Conservation (phyloP, 805 yeast species). For the Cyberlindnera xishuangbannaensis region DNA sequence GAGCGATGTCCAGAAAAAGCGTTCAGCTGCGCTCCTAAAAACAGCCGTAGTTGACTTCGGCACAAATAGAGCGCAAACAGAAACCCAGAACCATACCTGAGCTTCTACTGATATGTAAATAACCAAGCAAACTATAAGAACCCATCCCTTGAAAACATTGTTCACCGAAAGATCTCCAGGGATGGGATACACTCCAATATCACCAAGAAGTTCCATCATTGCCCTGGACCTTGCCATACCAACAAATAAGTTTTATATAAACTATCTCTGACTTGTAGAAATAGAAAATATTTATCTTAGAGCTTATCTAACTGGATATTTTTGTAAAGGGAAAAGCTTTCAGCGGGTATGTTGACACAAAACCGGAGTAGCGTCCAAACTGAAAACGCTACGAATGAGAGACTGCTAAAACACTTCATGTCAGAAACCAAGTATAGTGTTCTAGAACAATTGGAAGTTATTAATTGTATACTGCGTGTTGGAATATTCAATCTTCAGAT, state of each 20-base stretch:
- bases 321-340: no score
- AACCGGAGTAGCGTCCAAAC: background rate
- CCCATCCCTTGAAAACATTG: constrained; percentile 19
- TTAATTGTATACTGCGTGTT: no score
- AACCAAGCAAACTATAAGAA: constrained; percentile 8
- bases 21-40: constrained; percentile 1
- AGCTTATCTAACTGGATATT: no score
- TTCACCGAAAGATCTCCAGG: constrained; percentile 15
- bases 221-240: constrained; percentile 3
- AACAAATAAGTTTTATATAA: no score
- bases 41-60: constrained; percentile 3
- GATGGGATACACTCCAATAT: constrained; percentile 20
- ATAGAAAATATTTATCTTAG: no score
- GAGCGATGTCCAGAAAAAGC: constrained; percentile 17
- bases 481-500: no score
- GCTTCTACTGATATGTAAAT: constrained; percentile 10
- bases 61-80: constrained; percentile 2
- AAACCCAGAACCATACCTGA: constrained; percentile 7
- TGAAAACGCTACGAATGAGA: background rate
- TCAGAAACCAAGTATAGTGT: no score
- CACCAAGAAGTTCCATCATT: constrained; percentile 14
- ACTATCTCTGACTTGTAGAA: no score
- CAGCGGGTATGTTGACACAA: background rate
- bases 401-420: background rate
- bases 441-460: no score